Base-by-base conservation (phyloP, 1,284 basidiomycete species). In the Ustilago bromivora region DNA sequence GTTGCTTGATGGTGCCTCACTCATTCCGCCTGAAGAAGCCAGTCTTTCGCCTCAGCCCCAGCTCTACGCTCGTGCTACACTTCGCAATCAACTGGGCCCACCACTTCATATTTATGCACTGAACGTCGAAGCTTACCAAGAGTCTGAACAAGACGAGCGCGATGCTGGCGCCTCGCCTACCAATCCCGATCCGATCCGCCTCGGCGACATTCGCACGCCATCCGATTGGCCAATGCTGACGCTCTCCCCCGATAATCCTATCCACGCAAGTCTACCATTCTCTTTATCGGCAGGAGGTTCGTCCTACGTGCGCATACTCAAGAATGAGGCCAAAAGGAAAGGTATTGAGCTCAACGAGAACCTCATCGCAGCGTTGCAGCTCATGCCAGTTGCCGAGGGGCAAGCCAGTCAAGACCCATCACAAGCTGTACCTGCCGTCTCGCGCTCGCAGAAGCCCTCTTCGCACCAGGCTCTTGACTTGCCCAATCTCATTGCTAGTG, bases 1-100 rank as follows among this genome's bases (percentile, higher is more conserved):
- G 19, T 40, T 82, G 43, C 64, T 82, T 8, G 78, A 82, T 49
- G 80, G 80, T 12, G 80, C 80, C 12, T 76, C 80, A 32, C 70
- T 82, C 9, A 58, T 72, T 10, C 56, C 68, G 1, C 47, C 62
- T 40, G 67, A 78, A 17, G 53, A 62, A 2, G 19, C 38, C 34
- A 51, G 36, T 19, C 31, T 53, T 3, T 47, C 57, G 1, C 19
- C 59, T 5, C 53, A 64, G n/a, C 47, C 65, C 35, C 57, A 69
- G 74, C 66, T 78, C 12, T 74, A 66, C 15, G 79, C 78, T 17
- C 66, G 80, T 15, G 67, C 79, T 12, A 82, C 79, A 10, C 70
- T 82, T 15, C 62, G 77, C 55, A 82, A 82, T 47, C 63, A 78
- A 31, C 64, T 82, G 10, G 79, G 71, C 13, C 78, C 70, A 15